Evolutionary conservation across 192 early-diverging fungal genomes (phyloP).

Genomic region (Nowakowskiella sp.): DNA sequence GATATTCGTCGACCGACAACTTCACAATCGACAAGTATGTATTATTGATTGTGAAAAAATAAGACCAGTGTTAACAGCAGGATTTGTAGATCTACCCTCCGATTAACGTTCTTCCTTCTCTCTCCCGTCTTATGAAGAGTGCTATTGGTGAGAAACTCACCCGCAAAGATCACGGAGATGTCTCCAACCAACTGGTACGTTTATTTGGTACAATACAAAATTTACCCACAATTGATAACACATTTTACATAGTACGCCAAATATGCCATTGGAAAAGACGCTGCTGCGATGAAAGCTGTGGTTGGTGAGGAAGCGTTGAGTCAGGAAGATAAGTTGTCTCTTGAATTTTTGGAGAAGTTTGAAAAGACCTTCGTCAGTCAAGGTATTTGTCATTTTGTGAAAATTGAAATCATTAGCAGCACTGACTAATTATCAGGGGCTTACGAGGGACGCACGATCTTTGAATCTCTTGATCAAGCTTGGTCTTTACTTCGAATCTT

Average conservation of each 20-base stretch:
- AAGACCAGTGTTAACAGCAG: too few species aligned
- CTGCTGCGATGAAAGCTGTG: slow-evolving; percentile 99
- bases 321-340: slow-evolving; percentile 92
- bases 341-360: slow-evolving; percentile 99
- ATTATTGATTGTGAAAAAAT: slow-evolving; percentile 1
- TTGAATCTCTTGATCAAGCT: slow-evolving; percentile 93
- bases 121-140: slow-evolving; percentile 98
- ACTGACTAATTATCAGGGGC: slow-evolving; percentile 45
- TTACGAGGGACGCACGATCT: slow-evolving; percentile 94
- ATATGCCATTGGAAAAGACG: slow-evolving; percentile 98
- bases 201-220: slow-evolving; percentile 1
- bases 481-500: slow-evolving; percentile 98
- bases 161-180: slow-evolving; percentile 97
- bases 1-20: slow-evolving; percentile 97
- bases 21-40: slow-evolving; percentile 83
- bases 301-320: slow-evolving; percentile 99
- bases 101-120: slow-evolving; percentile 96
- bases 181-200: slow-evolving; percentile 89
- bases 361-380: slow-evolving; percentile 96
- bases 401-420: neutral
- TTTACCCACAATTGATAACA: slow-evolving; percentile 6
- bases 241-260: slow-evolving; percentile 72
- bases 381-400: slow-evolving; percentile 39
- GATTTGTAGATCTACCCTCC: slow-evolving; percentile 90
- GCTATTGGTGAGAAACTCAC: slow-evolving; percentile 98